These are phyloP conservation scores for Kwoniella shivajii DNA, from an alignment of 1,284 basidiomycete species.

Conservation along the genomic window DNA sequence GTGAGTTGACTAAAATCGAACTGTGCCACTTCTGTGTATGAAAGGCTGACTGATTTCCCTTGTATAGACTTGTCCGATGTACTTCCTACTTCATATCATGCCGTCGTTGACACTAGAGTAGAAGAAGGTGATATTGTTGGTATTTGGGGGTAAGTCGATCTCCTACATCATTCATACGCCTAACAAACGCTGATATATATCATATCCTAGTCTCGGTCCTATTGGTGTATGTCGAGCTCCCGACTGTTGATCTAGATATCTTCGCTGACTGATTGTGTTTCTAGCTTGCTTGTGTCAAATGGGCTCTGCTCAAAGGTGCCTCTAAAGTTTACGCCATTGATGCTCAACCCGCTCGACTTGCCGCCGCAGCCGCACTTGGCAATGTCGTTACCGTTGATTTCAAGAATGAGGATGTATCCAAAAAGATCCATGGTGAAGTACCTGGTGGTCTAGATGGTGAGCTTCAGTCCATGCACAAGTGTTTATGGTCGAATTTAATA, in stretches of 20 bases:
- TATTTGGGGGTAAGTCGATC: slow-evolving; percentile 41
- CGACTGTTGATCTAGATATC: too few relatives aligned
- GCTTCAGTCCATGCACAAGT: slow-evolving; percentile 1
- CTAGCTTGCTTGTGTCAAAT: slow-evolving; percentile 62
- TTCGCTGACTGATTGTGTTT: neutral
- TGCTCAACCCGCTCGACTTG: slow-evolving; percentile 64
- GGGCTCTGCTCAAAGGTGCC: slow-evolving; percentile 69
- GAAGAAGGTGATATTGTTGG: slow-evolving; percentile 60
- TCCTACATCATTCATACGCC: neutral
- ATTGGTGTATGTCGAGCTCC: slow-evolving; percentile 32
- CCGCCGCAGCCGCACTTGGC: slow-evolving; percentile 62
- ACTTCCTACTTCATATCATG: slow-evolving; percentile 71
- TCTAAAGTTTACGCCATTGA: slow-evolving; percentile 74
- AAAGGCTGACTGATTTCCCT: neutral
- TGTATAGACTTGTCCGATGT: slow-evolving; percentile 64
- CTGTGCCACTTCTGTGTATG: neutral
- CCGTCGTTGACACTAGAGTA: slow-evolving; percentile 59
- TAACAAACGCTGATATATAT: neutral
- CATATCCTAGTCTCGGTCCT: slow-evolving; percentile 41
- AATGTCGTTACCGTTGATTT: slow-evolving; percentile 69
- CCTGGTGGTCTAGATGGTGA: slow-evolving; percentile 67
- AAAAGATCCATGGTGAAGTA: slow-evolving; percentile 64
- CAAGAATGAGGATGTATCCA: slow-evolving; percentile 62
- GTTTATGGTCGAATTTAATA: neutral
- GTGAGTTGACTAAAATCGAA: slow-evolving; percentile 17